Evolutionary conservation across 495 filamentous ascomycete genomes (phyloP).

Genomic region (Podospora australis): DNA sequence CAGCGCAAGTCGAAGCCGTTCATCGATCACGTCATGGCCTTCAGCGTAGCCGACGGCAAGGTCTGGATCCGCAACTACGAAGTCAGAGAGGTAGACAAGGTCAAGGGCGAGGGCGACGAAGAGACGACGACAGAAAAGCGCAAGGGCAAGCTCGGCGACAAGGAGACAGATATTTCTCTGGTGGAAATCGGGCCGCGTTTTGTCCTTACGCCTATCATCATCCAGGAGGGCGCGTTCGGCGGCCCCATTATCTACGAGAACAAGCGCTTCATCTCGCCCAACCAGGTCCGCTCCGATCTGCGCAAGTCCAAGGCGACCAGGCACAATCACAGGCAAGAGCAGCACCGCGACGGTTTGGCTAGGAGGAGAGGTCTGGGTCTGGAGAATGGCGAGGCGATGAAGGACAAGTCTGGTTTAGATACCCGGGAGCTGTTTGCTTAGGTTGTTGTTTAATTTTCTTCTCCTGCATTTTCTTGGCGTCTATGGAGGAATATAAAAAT

Average conservation of each 20-base stretch:
- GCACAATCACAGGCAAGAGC: slow-evolving; percentile 67
- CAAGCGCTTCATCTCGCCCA: slow-evolving; percentile 94
- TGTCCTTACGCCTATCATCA: slow-evolving; percentile 91
- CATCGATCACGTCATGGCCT: slow-evolving; percentile 87
- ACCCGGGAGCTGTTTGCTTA: slow-evolving; percentile 75
- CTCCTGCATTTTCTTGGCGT: too few species aligned
- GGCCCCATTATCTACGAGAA: slow-evolving; percentile 98
- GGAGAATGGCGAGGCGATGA: slow-evolving; percentile 53
- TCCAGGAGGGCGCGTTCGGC: slow-evolving; percentile 90
- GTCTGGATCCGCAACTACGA: slow-evolving; percentile 97
- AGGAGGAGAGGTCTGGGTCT: slow-evolving; percentile 74
- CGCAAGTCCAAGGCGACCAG: slow-evolving; percentile 65
- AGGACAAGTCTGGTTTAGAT: slow-evolving; percentile 66
- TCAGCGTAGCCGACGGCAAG: slow-evolving; percentile 89
- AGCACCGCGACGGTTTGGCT: slow-evolving; percentile 59
- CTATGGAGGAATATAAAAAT: too few species aligned
- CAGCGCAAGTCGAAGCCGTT: slow-evolving; percentile 91
- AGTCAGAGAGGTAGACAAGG: slow-evolving; percentile 71
- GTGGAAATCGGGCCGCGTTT: slow-evolving; percentile 95
- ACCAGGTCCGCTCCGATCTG: slow-evolving; percentile 81
- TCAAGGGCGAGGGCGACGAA: slow-evolving; percentile 37
- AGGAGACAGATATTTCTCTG: slow-evolving; percentile 67
- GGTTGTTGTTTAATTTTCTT: too few species aligned
- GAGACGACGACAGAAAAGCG: slow-evolving; percentile 19
- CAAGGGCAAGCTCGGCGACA: slow-evolving; percentile 32